Base-by-base conservation (phyloP, 2,329 filamentous ascomycete genomes). In the Fusarium sp. region DNA sequence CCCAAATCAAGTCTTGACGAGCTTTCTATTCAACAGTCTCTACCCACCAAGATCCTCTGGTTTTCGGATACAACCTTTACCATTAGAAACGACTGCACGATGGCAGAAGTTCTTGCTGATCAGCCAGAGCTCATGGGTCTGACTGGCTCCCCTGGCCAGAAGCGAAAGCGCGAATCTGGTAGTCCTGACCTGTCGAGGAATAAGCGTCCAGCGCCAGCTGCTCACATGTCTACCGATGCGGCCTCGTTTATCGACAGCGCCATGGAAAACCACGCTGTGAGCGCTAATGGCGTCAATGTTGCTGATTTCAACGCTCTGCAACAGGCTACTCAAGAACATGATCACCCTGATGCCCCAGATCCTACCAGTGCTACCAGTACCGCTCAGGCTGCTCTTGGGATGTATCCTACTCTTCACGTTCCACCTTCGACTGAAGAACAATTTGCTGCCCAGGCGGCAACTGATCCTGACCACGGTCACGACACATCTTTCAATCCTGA, bases 321-420 rank as follows among this genome's bases (percentile, higher is more conserved):
- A 69, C 86, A 88, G 73, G 86, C 86, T 12, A 81, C 86, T 8
- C 78, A 80, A 46, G 79, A 56, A 38, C 53, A 86, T 25, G 79
- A 85, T 20, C 84, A 86, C 67, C 78, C 80, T 15, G 85, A 86
- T 54, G 77, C 82, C 12, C 75, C 84, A 15, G 85, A 88, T 68
- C 82, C 84, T 13, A 80, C 84, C 58, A 86, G 84, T 72, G 87
- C 86, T 22, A 87, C 87, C 6, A 88, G 83, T 72, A 89, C 87
- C 16, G 87, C 87, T 8, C 87, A 88, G 43, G 87, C 87, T 15
- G 87, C 87, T 29, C 80, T 89, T 5, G 84, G 84, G 59, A 87
- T 89, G 83, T 89, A 88, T 74, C 87, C 87, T 8, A 87, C 86
- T 3, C 80, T 89, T 5, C 87, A 89, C 68, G 84, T 89, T 5